Evolutionary conservation across 352 stramenopile genomes (phyloP), one percentile per base, ranked within the genome.

Genomic region (Phytophthora podocarpi): DNA sequence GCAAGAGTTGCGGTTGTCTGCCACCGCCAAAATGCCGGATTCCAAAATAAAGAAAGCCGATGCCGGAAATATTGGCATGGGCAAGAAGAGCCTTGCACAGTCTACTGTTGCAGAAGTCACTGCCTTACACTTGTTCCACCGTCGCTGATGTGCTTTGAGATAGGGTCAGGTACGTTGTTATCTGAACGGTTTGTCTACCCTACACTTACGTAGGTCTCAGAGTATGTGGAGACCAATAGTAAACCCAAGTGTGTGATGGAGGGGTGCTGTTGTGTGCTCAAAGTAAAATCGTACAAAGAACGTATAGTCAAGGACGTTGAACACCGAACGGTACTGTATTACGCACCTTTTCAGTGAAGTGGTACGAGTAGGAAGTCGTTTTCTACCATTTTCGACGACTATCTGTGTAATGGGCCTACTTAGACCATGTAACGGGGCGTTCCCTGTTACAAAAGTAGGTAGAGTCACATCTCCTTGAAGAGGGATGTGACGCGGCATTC

Each of bases 301-400:
- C 36, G 26, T 4, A 31, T 21, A 9, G 36, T 40, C 0, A 36
- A 58, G 12, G 52, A 52, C 13, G 52, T 60, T 12, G 21, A 51
- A 4, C 40, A 47, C 15, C 13, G 12, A 35, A 60, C 40, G 23
- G 31, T 52, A 46, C 9, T 61, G 52, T 39, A 52, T 28, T 53
- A 53, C 18, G 52, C 9, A 37, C 5, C 11, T 1, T 58, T 49
- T 49, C 36, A 41, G 18, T 49, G 36, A 16, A 23, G 24, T 16
- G 35, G 49, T 3, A 3, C 24, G 5, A 32, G 4, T 9, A 48
- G 8, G 9, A 42, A 45, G 2, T 46, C 21, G 21, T 51, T 60
- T 51, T 53, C n/a, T 0, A n/a, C n/a, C n/a, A n/a, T n/a, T n/a
- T n/a, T n/a, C n/a, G n/a, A n/a, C n/a, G n/a, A n/a, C n/a, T n/a